Conservation (phyloP, 2,329 filamentous ascomycete genomes). For the Acarospora socialis region DNA sequence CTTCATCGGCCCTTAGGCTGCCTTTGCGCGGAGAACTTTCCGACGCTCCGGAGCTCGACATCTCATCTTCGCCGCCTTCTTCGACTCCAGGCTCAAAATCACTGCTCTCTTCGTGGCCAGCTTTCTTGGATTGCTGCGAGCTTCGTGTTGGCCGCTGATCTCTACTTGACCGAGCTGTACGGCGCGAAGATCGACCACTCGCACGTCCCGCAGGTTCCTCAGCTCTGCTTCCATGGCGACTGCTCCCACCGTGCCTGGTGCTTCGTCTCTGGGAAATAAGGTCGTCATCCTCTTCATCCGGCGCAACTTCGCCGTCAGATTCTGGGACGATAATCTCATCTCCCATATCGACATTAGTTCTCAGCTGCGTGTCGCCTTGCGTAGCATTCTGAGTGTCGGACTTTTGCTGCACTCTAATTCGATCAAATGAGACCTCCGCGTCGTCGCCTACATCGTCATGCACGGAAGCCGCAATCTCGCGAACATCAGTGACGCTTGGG, state of each 20-base stretch:
- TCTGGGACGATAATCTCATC: slow-evolving; percentile 27
- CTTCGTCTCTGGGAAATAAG: slow-evolving; percentile 35
- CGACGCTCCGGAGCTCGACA: slow-evolving; percentile 36
- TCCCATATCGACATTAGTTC: slow-evolving; percentile 22
- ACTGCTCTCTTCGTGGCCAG: slow-evolving; percentile 40
- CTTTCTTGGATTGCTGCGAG: slow-evolving; percentile 30
- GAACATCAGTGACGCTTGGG: slow-evolving; percentile 20
- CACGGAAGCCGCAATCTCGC: slow-evolving; percentile 4
- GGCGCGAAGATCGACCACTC: slow-evolving; percentile 16
- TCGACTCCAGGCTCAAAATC: slow-evolving; percentile 49
- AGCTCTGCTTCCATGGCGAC: slow-evolving; percentile 20
- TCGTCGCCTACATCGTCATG: slow-evolving; percentile 31
- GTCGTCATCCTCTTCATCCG: slow-evolving; percentile 40
- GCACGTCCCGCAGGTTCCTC: slow-evolving; percentile 16
- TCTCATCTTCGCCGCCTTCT: slow-evolving; percentile 40
- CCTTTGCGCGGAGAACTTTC: slow-evolving; percentile 29
- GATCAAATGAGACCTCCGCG: slow-evolving; percentile 21
- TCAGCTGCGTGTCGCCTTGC: background rate
- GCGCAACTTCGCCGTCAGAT: slow-evolving; percentile 29
- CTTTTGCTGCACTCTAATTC: slow-evolving; percentile 12
- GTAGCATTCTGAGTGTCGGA: slow-evolving; percentile 11
- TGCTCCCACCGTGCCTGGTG: slow-evolving; percentile 18
- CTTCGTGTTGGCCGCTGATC: slow-evolving; percentile 26
- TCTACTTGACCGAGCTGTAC: slow-evolving; percentile 25
- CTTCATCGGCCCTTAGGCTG: slow-evolving; percentile 29